These are phyloP conservation scores for Hysterium pulicare DNA, from an alignment of 2,329 filamentous ascomycete species.

Conservation along the genomic window DNA sequence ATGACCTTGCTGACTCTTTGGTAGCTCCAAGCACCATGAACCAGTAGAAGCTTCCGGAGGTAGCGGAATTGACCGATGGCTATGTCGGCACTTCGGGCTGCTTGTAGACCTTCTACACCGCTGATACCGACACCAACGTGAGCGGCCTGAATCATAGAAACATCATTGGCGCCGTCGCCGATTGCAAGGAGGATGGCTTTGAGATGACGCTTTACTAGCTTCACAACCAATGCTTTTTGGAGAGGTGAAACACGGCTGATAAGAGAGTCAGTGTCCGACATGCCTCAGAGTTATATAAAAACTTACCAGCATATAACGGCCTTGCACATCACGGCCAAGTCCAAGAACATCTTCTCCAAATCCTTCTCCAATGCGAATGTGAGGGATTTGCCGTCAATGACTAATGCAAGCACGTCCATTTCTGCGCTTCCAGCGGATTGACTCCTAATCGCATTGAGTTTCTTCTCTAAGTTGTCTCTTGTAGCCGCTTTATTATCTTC, in stretches of 20 bases:
- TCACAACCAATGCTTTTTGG: conserved; percentile 96
- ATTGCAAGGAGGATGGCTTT: conserved; percentile 92
- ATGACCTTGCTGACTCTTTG: conserved; percentile 96
- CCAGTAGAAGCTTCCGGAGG: conserved; percentile 86
- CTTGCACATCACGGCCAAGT: conserved; percentile 93
- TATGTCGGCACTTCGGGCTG: conserved; percentile 91
- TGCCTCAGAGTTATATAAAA: background rate
- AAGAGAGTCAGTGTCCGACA: conserved; percentile 6
- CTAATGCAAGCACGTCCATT: conserved; percentile 80
- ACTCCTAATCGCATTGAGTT: conserved; percentile 82
- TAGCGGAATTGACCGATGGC: conserved; percentile 95
- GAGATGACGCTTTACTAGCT: conserved; percentile 92
- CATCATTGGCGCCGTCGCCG: conserved; percentile 95
- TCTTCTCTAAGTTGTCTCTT: conserved; percentile 86
- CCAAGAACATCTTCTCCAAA: conserved; percentile 87
- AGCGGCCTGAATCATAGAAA: conserved; percentile 99
- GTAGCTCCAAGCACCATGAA: conserved; percentile 97
- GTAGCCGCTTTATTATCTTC: conserved; percentile 79
- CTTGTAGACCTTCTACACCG: conserved; percentile 93
- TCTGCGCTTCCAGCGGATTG: conserved; percentile 75
- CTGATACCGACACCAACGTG: conserved; percentile 98
- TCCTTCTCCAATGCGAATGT: conserved; percentile 92
- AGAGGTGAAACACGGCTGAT: conserved; percentile 86
- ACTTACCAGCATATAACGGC: conserved; percentile 86
- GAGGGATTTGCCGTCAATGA: conserved; percentile 95